Base-by-base conservation (phyloP, 2,329 filamentous ascomycete genomes). In the Cladosporium sp. region DNA sequence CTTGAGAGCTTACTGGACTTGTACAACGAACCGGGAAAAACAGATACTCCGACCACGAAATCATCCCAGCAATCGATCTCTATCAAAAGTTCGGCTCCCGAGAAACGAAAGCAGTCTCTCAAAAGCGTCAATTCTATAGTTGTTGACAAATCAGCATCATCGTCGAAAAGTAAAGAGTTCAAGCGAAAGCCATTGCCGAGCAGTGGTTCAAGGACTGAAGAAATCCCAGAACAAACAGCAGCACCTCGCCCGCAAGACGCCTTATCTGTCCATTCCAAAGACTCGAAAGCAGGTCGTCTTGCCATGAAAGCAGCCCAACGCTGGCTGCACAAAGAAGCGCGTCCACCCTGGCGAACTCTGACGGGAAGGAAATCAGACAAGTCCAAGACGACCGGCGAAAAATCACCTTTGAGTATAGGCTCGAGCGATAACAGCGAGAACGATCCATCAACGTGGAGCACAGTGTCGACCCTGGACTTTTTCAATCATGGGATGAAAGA, bases 271-370 rank as follows among this genome's bases (percentile, higher is more conserved):
- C 6, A 34, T 34, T 2, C 32, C 32, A 15, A 34, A n/a, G 1
- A 1, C 32, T 34, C 6, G n/a, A 34, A 15, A 3, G 2, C 32
- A 11, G 8, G 32, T 1, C 32, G 32, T 6, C 12, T 34, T 6
- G 32, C 32, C 32, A 12, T 38, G 19, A 3, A 36, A 13, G 2
- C 12, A 4, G 37, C 27, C 3, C 24, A 34, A 7, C 24, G 44
- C 18, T 48, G 44, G 44, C 44, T 41, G 2, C 44, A 7, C 17
- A 40, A 48, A 20, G 44, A 40, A 18, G 27, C 22, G 4, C 17
- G 3, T 5, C 13, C 44, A 8, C 17, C 22, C 3, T 20, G 24
- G 27, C 24, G n/a, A 4, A n/a, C n/a, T 3, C 18, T 6, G 11
- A 9, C 24, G 9, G 17, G 15, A 19, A 29, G 13, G 9, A 7